Evolutionary conservation across 768 basidiomycete species (phyloP).

Genomic region (Lactarius evosmus): DNA sequence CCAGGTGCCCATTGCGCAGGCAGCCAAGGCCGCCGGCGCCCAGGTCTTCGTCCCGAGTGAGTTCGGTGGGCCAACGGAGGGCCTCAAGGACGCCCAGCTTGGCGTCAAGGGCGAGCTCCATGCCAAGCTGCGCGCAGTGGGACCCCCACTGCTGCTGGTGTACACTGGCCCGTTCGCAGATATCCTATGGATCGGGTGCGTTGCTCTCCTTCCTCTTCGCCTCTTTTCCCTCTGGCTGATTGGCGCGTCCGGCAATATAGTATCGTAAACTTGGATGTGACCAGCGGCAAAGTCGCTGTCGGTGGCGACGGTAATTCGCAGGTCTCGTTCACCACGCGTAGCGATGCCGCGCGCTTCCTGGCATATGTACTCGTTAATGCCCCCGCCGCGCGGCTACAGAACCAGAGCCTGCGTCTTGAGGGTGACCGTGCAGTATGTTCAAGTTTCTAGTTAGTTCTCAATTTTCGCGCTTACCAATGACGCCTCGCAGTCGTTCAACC

Average conservation of each 20-base stretch:
- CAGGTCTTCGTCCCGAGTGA: slow-evolving; percentile 30
- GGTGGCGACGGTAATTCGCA: slow-evolving; percentile 25
- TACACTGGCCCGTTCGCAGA: slow-evolving; percentile 27
- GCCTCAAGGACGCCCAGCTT: slow-evolving; percentile 7
- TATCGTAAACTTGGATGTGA: slow-evolving; percentile 12
- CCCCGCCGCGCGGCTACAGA: slow-evolving; percentile 22
- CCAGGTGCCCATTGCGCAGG: slow-evolving; percentile 24
- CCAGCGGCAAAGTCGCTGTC: slow-evolving; percentile 22
- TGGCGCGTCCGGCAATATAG: not conserved
- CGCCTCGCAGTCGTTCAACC: slow-evolving; percentile 24
- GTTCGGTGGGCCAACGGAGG: slow-evolving; percentile 31
- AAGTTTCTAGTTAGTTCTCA: not conserved
- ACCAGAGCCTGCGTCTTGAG: slow-evolving; percentile 22
- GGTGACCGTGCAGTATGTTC: slow-evolving; percentile 25
- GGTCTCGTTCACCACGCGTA: slow-evolving; percentile 27
- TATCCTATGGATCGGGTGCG: slow-evolving; percentile 17
- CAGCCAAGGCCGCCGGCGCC: slow-evolving; percentile 28
- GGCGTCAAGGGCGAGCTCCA: slow-evolving; percentile 20
- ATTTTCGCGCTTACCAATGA: not conserved
- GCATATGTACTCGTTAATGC: slow-evolving; percentile 26
- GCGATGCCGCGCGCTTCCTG: slow-evolving; percentile 27
- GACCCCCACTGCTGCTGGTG: slow-evolving; percentile 25
- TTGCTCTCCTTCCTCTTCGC: not conserved
- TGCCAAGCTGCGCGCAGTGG: slow-evolving; percentile 21
- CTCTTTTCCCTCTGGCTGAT: not conserved